Base-by-base conservation (phyloP, 768 basidiomycete genomes). In the Lactarius quietus region DNA sequence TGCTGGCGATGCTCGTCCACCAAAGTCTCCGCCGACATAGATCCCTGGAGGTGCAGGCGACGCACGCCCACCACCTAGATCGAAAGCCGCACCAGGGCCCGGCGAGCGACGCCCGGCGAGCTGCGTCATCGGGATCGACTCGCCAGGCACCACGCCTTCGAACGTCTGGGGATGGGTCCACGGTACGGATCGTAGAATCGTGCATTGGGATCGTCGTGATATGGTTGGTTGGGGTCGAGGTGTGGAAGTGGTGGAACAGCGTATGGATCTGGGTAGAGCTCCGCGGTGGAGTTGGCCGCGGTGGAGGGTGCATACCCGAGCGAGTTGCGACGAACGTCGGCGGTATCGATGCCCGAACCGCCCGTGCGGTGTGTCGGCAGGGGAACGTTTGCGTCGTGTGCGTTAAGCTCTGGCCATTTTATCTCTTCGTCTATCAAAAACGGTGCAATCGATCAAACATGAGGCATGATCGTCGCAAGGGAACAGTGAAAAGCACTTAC, bases 351-450 rank as follows among this genome's bases (percentile, higher is more conserved):
- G 35, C 90, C 90, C 31, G 88, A 76, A 29, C 88, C 83, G 64
- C 88, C 90, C 1, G 89, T 87, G 63, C 84, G 82, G 61, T 84
- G 79, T 1, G 87, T 84, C 23, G 90, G 90, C 10, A 92, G 80
- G 18, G 90, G 75, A 38, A 71, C 67, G 31, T 68, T 62, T 12
- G 70, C 64, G 36, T 78, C 81, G 67, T 91, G 90, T 2, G 84
- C 76, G 74, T 92, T 91, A 41, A 93, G 82, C 71, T 94, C 92
- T 3, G 92, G 92, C 92, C 92, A 94, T 76, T 93, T 93, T 76
- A 94, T 94, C 23, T 89, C 89, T 76, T 92, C 90, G 70, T 82
- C 90, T 92, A 72, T 35, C 8, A 14, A 18, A 51, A 43, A 9
- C 67, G 12, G 58, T 64, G 65, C 36, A 57, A 69, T 63, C 23